Base-by-base conservation (phyloP, 768 basidiomycete genomes). In the Atractiella rhizophila region DNA sequence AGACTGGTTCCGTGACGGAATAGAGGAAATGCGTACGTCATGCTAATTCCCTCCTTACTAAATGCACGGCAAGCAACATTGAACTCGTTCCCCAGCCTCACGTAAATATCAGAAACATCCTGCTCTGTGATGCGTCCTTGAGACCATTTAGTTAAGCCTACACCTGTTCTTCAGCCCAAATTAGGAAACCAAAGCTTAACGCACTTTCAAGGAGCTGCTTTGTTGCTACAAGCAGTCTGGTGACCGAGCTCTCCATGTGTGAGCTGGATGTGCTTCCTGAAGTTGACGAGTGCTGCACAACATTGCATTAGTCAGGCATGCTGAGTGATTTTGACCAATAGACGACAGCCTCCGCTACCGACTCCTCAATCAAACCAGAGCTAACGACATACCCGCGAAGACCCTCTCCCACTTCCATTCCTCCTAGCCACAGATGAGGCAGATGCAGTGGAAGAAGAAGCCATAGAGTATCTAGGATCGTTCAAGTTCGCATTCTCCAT, bases 21-120 rank as follows among this genome's bases (percentile, higher is more conserved):
- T 10, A 33, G 49, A 39, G 34, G 25, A 28, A 26, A 28, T 33
- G 68, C 81, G 58, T 59, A 94, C 88, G 67, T 64, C 77, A 96
- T 94, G 46, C 77, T 71, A 44, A 98, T 86, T 46, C 74, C 72
- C 49, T 74, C 82, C 11, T 68, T 63, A 2, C 68, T 68, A 56
- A 98, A 98, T 1, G 85, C 82, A 39, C 75, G 70, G 28, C 86
- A 80, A 9, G 85, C 85, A 13, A 71, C 69, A 55, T 94, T 94
- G 65, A 98, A 96, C 56, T 91, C 86, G 59, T 96, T 94, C 19
- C 91, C 91, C 19, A 98, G 66, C 40, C 73, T 71, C 40, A 98
- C 91, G 59, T 98, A 98, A 40, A 91, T 79, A 59, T 94, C 82
- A 66, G 85, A 91, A 56, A 98, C 83, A 50, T 78, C 66, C 31